Conservation (phyloP, 1,284 basidiomycete species). For the Mycena sp. region DNA sequence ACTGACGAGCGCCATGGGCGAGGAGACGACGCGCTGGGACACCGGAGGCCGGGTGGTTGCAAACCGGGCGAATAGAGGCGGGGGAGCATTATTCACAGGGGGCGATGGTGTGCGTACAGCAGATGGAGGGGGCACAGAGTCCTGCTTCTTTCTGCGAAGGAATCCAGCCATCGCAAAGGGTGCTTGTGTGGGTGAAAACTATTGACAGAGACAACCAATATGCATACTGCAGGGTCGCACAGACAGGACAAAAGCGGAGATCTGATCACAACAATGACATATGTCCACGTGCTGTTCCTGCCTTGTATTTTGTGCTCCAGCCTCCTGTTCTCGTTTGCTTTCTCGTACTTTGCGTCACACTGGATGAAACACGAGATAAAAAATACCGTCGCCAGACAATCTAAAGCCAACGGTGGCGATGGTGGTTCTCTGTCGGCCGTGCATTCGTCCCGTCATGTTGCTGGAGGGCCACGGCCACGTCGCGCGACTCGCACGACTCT, state of each 20-base stretch:
- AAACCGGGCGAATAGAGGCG: constrained; percentile 30
- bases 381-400: too few relatives aligned
- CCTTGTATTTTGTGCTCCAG: too few relatives aligned
- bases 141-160: constrained; percentile 31
- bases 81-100: constrained; percentile 1
- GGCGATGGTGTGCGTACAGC: constrained; percentile 10
- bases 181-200: background rate
- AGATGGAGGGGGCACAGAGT: constrained; percentile 10
- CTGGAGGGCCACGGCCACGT: too few relatives aligned
- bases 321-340: too few relatives aligned
- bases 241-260: background rate
- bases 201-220: background rate
- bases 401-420: too few relatives aligned
- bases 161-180: constrained; percentile 28
- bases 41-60: constrained; percentile 7
- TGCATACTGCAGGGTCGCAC: constrained; percentile 10
- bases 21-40: constrained; percentile 24
- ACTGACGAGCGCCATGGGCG: constrained; percentile 22
- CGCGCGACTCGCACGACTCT: too few relatives aligned
- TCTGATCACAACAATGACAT: too few relatives aligned
- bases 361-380: too few relatives aligned
- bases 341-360: too few relatives aligned
- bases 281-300: too few relatives aligned
- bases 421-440: too few relatives aligned
- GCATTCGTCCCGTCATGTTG: too few relatives aligned